phyloP scores from a whole-genome alignment of 495 filamentous ascomycete genomes.

The Letharia lupina region DNA sequence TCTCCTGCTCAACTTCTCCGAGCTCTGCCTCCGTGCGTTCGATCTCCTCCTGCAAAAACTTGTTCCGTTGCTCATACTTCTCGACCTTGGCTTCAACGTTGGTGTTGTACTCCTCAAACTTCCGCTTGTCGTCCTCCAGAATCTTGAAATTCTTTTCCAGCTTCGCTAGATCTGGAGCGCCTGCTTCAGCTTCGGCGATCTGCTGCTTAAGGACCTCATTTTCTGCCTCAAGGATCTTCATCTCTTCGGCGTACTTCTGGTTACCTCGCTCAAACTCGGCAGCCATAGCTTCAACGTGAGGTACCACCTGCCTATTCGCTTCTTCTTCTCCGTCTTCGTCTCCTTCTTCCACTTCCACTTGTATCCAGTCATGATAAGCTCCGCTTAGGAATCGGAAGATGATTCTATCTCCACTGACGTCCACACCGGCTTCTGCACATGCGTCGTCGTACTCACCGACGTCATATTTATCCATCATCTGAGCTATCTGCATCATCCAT shows the following conservation, averaged over 20 bases:
- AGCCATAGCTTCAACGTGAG: slow-evolving; percentile 85
- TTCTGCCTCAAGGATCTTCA: slow-evolving; percentile 75
- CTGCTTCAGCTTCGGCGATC: slow-evolving; percentile 80
- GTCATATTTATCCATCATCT: slow-evolving; percentile 76
- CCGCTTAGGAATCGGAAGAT: slow-evolving; percentile 83
- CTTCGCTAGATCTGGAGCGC: slow-evolving; percentile 68
- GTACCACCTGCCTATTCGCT: slow-evolving; percentile 61
- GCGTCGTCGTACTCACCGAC: slow-evolving; percentile 77
- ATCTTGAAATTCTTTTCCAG: slow-evolving; percentile 78
- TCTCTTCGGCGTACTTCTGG: slow-evolving; percentile 67
- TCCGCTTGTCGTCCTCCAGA: slow-evolving; percentile 79
- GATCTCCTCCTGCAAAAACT: slow-evolving; percentile 70
- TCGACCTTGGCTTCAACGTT: slow-evolving; percentile 69
- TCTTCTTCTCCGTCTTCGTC: slow-evolving; percentile 71
- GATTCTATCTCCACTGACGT: slow-evolving; percentile 80
- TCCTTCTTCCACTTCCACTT: slow-evolving; percentile 67
- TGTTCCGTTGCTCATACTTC: slow-evolving; percentile 68
- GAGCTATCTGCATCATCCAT: slow-evolving; percentile 96
- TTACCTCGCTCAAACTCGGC: slow-evolving; percentile 78
- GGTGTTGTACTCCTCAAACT: slow-evolving; percentile 87
- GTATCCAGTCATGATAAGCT: slow-evolving; percentile 89
- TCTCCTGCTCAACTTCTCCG: slow-evolving; percentile 69
- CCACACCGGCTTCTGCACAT: slow-evolving; percentile 75
- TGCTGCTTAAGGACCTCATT: slow-evolving; percentile 68
- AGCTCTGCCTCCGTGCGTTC: slow-evolving; percentile 70